phyloP scores from a whole-genome alignment of 208 protist species.

The Crithidia fasciculata region DNA sequence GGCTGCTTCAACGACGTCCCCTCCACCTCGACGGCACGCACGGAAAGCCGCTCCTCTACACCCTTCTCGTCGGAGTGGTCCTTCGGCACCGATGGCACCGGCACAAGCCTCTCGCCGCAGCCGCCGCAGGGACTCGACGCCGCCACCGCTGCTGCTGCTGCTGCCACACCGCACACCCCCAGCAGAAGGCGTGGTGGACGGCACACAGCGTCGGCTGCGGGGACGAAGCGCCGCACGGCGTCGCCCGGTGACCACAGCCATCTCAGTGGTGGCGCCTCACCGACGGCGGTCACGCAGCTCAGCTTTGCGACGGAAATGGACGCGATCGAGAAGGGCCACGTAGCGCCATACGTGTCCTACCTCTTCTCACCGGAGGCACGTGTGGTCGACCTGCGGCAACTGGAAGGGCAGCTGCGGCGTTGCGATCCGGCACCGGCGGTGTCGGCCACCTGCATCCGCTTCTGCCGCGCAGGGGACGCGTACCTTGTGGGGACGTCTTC shows the following conservation, averaged over 20 bases:
- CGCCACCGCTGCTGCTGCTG: not conserved
- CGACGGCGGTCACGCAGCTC: constrained; percentile 21
- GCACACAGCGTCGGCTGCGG: too few species aligned
- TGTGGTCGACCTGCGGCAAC: constrained; percentile 41
- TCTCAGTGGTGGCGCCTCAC: not conserved
- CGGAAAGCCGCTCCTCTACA: constrained; percentile 20
- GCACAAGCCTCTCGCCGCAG: not conserved
- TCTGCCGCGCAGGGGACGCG: constrained; percentile 45
- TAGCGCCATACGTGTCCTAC: constrained; percentile 51
- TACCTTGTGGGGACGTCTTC: constrained; percentile 58
- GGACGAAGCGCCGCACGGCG: not conserved
- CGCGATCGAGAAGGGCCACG: constrained; percentile 36
- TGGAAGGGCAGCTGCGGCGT: constrained; percentile 18
- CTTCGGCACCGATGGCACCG: constrained; percentile 5
- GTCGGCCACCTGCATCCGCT: constrained; percentile 47
- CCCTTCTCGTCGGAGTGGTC: constrained; percentile 35
- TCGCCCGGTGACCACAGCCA: not conserved
- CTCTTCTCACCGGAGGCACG: constrained; percentile 55
- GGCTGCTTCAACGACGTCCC: constrained; percentile 16
- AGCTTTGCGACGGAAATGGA: constrained; percentile 39
- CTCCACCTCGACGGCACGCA: constrained; percentile 20
- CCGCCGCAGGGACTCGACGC: too few species aligned
- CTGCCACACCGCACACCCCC: not conserved
- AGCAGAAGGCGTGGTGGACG: not conserved
- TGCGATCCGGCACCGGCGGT: constrained; percentile 10